Evolutionary conservation across 306 rosid genomes (phyloP).

Genomic region (Cucumis melo): DNA sequence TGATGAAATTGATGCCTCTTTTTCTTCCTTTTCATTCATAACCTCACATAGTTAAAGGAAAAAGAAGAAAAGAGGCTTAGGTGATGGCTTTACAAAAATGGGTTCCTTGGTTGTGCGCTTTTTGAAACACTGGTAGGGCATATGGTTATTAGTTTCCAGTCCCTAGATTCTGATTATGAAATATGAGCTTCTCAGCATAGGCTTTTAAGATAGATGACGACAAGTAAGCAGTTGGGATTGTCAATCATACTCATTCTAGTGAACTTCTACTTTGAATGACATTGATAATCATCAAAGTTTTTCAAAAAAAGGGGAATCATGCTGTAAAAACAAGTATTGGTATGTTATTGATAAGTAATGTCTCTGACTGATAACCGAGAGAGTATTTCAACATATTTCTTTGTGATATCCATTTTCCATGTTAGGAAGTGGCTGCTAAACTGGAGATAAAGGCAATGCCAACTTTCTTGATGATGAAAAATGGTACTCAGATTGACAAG

Average conservation of each 20-base stretch:
- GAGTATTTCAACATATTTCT: background rate
- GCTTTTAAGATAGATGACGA: background rate
- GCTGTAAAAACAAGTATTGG: background rate
- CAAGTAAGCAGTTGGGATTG: background rate
- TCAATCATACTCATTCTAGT: background rate
- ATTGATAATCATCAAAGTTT: background rate
- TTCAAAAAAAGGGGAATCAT: background rate
- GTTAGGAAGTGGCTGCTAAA: constrained; percentile 64
- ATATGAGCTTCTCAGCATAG: background rate
- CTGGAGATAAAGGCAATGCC: constrained; percentile 85
- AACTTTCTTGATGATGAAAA: constrained; percentile 56
- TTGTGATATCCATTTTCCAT: constrained; percentile 1
- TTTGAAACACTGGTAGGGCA: background rate
- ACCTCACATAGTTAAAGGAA: background rate
- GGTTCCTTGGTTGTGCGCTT: background rate
- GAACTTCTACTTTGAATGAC: background rate
- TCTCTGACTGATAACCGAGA: background rate
- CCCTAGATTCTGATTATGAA: background rate
- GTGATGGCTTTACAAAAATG: background rate
- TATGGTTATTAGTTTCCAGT: background rate
- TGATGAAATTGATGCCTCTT: background rate
- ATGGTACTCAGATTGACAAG: constrained; percentile 40
- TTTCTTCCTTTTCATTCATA: background rate
- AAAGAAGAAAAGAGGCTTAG: background rate
- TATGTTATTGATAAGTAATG: background rate